phyloP scores from a whole-genome alignment of 768 basidiomycete species.

The Hygrophoropsis aurantiaca region DNA sequence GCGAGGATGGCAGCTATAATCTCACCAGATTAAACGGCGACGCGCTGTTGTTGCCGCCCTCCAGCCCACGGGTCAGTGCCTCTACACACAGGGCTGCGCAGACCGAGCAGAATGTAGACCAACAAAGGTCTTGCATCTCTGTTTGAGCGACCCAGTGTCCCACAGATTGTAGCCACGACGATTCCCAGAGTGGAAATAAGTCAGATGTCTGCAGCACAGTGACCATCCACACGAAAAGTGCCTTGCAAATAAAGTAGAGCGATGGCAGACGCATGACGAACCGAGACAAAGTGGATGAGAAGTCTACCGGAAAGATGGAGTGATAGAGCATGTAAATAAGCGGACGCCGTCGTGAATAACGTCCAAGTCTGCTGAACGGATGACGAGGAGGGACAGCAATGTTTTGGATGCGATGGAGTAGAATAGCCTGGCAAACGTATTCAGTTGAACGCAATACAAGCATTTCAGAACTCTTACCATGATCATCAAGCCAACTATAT shows the following conservation, averaged over 20 bases:
- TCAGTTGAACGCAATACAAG: neutral
- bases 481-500: conserved; percentile 63
- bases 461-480: conserved; percentile 46
- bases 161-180: conserved; percentile 33
- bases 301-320: conserved; percentile 60
- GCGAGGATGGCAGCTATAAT: conserved; percentile 10
- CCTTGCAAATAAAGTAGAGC: conserved; percentile 56
- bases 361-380: conserved; percentile 13
- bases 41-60: conserved; percentile 56
- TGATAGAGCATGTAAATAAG: conserved; percentile 28
- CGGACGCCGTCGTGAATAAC: conserved; percentile 24
- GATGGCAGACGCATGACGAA: conserved; percentile 62
- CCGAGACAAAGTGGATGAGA: conserved; percentile 59
- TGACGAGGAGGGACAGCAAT: conserved; percentile 67
- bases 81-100: conserved; percentile 66
- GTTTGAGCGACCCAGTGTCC: conserved; percentile 45
- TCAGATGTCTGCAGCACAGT: conserved; percentile 59
- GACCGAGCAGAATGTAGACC: conserved; percentile 70
- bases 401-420: conserved; percentile 77
- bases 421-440: conserved; percentile 48
- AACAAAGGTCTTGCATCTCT: conserved; percentile 66
- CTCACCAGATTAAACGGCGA: conserved; percentile 74
- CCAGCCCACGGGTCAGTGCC: conserved; percentile 65
- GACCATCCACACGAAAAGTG: conserved; percentile 56
- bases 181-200: conserved; percentile 34